These are phyloP conservation scores for Ploettnerulaceae sp. DNA, from an alignment of 2,329 filamentous ascomycete species.

Conservation along the genomic window DNA sequence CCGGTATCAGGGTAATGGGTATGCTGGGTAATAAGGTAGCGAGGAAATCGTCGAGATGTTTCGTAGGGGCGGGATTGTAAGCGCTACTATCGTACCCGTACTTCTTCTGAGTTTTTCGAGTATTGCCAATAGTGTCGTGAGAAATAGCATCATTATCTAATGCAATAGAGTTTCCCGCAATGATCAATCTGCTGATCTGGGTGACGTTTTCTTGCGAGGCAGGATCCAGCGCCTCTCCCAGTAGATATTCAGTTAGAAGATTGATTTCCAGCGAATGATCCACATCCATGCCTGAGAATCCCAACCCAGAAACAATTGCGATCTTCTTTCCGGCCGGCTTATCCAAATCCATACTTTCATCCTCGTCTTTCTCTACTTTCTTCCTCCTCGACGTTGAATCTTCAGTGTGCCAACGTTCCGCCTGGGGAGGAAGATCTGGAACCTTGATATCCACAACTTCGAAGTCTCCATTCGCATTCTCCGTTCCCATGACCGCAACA, in stretches of 20 bases:
- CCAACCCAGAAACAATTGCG: constrained; percentile 83
- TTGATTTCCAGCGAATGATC: constrained; percentile 71
- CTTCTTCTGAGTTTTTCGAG: constrained; percentile 57
- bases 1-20: constrained; percentile 84
- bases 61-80: constrained; percentile 83
- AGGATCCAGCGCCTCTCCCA: constrained; percentile 70
- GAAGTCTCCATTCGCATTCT: constrained; percentile 87
- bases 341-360: constrained; percentile 56
- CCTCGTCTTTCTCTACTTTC: constrained; percentile 41
- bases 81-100: constrained; percentile 89
- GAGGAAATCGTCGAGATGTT: constrained; percentile 79
- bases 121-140: constrained; percentile 32
- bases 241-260: constrained; percentile 78
- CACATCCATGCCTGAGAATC: constrained; percentile 68
- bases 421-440: constrained; percentile 79
- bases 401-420: constrained; percentile 69
- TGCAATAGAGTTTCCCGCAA: constrained; percentile 82
- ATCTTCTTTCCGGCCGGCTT: constrained; percentile 50
- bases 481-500: constrained; percentile 89
- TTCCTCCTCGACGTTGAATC: constrained; percentile 41
- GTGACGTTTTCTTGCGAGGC: constrained; percentile 54
- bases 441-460: constrained; percentile 88
- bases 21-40: constrained; percentile 76
- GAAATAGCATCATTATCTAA: constrained; percentile 26
- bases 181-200: constrained; percentile 76